These are phyloP conservation scores for Phialocephala sp. DNA, from an alignment of 2,329 filamentous ascomycete species.

Conservation along the genomic window DNA sequence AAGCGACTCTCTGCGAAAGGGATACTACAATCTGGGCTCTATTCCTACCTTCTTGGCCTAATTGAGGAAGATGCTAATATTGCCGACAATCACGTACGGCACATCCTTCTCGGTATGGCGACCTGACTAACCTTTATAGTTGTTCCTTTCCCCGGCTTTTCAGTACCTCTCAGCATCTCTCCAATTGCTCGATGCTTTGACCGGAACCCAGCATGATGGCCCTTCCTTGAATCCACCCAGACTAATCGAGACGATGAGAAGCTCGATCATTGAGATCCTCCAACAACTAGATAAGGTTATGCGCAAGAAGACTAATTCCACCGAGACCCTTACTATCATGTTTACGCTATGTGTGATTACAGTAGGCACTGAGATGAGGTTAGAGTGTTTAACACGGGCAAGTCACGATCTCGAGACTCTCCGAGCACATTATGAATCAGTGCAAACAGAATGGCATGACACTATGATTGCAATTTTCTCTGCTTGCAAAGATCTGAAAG, in stretches of 20 bases:
- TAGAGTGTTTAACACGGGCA: slow-evolving; percentile 13
- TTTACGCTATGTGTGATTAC: slow-evolving; percentile 21
- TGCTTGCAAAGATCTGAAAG: slow-evolving; percentile 23
- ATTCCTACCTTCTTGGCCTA: slow-evolving; percentile 21
- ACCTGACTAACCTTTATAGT: slow-evolving; percentile 17
- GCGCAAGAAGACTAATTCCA: slow-evolving; percentile 19
- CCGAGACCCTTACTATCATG: slow-evolving; percentile 17
- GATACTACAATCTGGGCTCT: slow-evolving; percentile 14
- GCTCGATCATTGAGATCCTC: slow-evolving; percentile 17
- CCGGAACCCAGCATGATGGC: neutral
- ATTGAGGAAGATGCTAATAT: slow-evolving; percentile 19
- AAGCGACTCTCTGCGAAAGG: slow-evolving; percentile 10
- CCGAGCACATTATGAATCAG: slow-evolving; percentile 8
- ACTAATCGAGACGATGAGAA: slow-evolving; percentile 15
- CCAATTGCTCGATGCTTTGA: slow-evolving; percentile 14
- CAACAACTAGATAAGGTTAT: slow-evolving; percentile 21
- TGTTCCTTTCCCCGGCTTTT: slow-evolving; percentile 16
- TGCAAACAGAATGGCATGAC: slow-evolving; percentile 22
- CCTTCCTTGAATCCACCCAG: slow-evolving; percentile 5
- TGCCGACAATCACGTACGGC: slow-evolving; percentile 8
- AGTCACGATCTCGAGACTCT: slow-evolving; percentile 1
- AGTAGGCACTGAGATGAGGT: slow-evolving; percentile 18
- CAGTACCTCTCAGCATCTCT: slow-evolving; percentile 23
- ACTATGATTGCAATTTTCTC: slow-evolving; percentile 23
- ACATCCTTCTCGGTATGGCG: slow-evolving; percentile 8